phyloP scores from a whole-genome alignment of 2,329 filamentous ascomycete species.

The Cytospora paraplurivora region DNA sequence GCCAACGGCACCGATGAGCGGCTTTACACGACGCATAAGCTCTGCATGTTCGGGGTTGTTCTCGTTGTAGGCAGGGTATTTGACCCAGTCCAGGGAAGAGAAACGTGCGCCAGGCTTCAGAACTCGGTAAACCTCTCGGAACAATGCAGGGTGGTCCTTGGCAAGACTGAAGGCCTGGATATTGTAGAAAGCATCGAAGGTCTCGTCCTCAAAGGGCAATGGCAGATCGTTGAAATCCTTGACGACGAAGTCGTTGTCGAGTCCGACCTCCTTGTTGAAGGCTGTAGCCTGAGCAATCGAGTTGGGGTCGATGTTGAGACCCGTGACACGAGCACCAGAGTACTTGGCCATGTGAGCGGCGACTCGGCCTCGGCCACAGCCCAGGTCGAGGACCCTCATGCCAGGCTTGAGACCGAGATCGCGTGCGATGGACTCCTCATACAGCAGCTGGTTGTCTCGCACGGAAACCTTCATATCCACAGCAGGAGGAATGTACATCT shows the following conservation, averaged over 20 bases:
- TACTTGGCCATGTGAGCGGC: constrained; percentile 55
- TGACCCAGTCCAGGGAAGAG: constrained; percentile 56
- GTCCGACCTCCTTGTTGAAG: constrained; percentile 47
- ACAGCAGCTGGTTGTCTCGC: constrained; percentile 54
- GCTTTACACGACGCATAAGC: constrained; percentile 58
- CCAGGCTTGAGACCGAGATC: constrained; percentile 49
- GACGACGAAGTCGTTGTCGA: constrained; percentile 50
- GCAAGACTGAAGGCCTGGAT: constrained; percentile 59
- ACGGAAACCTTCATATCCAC: constrained; percentile 54
- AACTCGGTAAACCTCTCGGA: constrained; percentile 51
- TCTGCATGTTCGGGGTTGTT: constrained; percentile 49
- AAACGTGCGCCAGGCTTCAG: constrained; percentile 54
- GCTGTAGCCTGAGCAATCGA: constrained; percentile 49
- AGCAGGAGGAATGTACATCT: constrained; percentile 59
- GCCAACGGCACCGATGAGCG: constrained; percentile 56
- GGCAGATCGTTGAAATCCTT: constrained; percentile 56
- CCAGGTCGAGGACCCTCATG: constrained; percentile 52
- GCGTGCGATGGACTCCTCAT: constrained; percentile 52
- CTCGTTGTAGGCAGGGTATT: constrained; percentile 51
- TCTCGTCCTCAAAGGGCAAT: constrained; percentile 50
- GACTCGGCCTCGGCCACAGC: constrained; percentile 55
- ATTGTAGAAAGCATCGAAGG: constrained; percentile 57
- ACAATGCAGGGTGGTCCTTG: constrained; percentile 50
- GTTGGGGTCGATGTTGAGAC: constrained; percentile 57
- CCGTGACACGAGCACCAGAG: constrained; percentile 50